These are phyloP conservation scores for Cutaneotrichosporon cyanovorans DNA, from an alignment of 1,284 basidiomycete species.

Conservation along the genomic window DNA sequence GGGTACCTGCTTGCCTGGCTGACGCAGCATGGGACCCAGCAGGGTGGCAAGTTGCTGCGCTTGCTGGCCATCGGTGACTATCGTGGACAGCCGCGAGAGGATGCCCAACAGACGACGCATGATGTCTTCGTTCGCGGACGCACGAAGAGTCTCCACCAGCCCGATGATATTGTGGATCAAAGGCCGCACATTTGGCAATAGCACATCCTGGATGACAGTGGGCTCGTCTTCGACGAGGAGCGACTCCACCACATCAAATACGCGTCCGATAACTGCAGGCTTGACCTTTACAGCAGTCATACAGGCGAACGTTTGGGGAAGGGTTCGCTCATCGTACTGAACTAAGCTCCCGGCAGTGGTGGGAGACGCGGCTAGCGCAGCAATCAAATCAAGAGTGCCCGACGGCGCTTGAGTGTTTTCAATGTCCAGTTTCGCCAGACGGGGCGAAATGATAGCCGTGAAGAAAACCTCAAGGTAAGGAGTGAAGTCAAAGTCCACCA, in stretches of 20 bases:
- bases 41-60: constrained; percentile 67
- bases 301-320: constrained; percentile 75
- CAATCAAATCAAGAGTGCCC: constrained; percentile 77
- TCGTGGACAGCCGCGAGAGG: constrained; percentile 69
- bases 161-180: constrained; percentile 67
- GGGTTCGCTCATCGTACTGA: constrained; percentile 59
- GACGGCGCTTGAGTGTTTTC: constrained; percentile 94
- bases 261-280: constrained; percentile 65
- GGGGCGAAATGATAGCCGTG: constrained; percentile 68
- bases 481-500: constrained; percentile 64
- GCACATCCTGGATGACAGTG: constrained; percentile 44
- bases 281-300: constrained; percentile 79
- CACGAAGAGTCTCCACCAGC: constrained; percentile 56
- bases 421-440: constrained; percentile 62
- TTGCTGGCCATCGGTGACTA: constrained; percentile 63
- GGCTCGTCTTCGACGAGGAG: constrained; percentile 53
- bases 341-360: constrained; percentile 61
- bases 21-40: constrained; percentile 73
- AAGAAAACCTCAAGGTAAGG: constrained; percentile 66
- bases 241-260: constrained; percentile 81
- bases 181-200: constrained; percentile 68
- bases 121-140: constrained; percentile 57
- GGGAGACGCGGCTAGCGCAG: constrained; percentile 62
- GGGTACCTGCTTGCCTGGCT: constrained; percentile 64
- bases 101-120: constrained; percentile 75